A percentile compares a stretch with the other conserved stretches of the same genome.
Conservation (phyloP, 176 grass and related monocot genomes). For the Lolium perenne region DNA sequence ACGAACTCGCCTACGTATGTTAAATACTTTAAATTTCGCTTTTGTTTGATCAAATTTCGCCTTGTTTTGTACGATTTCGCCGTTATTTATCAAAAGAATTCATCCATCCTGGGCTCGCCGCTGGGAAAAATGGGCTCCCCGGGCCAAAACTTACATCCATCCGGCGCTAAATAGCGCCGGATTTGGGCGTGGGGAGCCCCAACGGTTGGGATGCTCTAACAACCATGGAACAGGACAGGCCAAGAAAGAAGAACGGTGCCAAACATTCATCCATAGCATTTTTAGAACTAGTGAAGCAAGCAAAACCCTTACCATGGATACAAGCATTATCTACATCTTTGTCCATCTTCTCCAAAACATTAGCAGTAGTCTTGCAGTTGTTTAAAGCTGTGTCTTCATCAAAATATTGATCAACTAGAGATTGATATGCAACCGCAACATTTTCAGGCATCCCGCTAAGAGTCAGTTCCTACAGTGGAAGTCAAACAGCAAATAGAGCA, state of each 20-base stretch:
- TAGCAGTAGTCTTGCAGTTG: slow-evolving; percentile 67
- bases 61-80: too few species aligned
- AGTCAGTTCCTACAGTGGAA: slow-evolving; percentile 76
- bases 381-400: slow-evolving; percentile 79
- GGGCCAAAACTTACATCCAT: too few species aligned
- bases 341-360: slow-evolving; percentile 74
- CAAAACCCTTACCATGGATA: slow-evolving; percentile 62
- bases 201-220: too few species aligned
- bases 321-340: slow-evolving; percentile 74
- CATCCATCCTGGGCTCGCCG: too few species aligned
- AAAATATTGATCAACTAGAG: slow-evolving; percentile 75
- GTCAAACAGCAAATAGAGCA: slow-evolving; percentile 32
- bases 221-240: not conserved
- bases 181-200: too few species aligned
- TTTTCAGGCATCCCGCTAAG: slow-evolving; percentile 90
- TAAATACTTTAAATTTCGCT: too few species aligned
- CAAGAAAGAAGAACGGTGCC: slow-evolving; percentile 14
- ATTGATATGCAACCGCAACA: slow-evolving; percentile 79
- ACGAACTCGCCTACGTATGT: too few species aligned
- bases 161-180: too few species aligned
- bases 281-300: slow-evolving; percentile 22
- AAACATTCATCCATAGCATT: slow-evolving; percentile 26
- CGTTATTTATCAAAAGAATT: too few species aligned
- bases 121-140: too few species aligned
- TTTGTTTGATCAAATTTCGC: too few species aligned